phyloP scores from a whole-genome alignment of 345 rosid species.

The Rhodomyrtus tomentosa region DNA sequence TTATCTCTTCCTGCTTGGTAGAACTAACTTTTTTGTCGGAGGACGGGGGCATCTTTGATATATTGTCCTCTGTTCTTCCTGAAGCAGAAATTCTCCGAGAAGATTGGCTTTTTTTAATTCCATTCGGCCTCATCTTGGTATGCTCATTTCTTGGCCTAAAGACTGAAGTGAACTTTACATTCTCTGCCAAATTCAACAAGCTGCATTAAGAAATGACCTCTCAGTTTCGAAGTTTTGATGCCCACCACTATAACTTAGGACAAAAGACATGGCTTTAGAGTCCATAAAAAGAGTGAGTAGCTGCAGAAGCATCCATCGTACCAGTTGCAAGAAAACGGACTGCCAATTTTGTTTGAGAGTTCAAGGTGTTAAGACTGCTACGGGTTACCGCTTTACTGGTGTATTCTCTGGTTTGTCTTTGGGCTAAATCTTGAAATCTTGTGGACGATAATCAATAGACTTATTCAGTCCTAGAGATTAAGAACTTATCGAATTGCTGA shows the following conservation, averaged over 20 bases:
- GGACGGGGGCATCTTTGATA: not conserved
- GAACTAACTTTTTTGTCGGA: constrained; percentile 8
- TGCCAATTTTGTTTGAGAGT: not conserved
- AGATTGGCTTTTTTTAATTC: constrained; percentile 10
- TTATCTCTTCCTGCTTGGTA: constrained; percentile 32
- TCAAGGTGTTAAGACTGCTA: not conserved
- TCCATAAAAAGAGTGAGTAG: not conserved
- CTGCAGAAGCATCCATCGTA: not conserved
- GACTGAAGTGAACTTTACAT: constrained; percentile 20
- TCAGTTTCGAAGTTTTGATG: constrained; percentile 14
- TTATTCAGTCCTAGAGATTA: not conserved
- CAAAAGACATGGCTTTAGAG: not conserved
- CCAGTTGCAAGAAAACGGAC: not conserved
- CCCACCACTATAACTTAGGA: not conserved
- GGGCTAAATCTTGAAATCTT: not conserved
- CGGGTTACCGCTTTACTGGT: not conserved
- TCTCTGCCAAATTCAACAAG: constrained; percentile 62
- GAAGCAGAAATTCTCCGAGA: constrained; percentile 9
- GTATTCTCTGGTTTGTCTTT: not conserved
- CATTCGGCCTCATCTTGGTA: constrained; percentile 10
- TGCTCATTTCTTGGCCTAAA: not conserved
- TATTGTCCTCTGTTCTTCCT: not conserved
- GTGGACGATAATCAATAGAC: not conserved
- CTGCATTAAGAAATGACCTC: constrained; percentile 40
- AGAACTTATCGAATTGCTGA: not conserved